Conservation (phyloP, 345 rosid species). For the Citrus australasica region DNA sequence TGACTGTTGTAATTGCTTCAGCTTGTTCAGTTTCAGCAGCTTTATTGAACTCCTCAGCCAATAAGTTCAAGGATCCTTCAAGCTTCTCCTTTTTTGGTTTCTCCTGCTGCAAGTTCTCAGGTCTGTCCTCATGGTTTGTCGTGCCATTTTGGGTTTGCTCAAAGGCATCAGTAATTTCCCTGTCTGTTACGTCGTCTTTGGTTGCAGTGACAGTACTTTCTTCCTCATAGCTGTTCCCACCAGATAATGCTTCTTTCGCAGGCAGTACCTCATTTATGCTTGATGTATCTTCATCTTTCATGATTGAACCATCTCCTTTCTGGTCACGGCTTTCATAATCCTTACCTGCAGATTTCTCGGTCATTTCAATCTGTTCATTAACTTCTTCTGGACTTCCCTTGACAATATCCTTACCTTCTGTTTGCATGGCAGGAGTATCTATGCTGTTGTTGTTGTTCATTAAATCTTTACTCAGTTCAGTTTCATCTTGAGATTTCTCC, state of each 20-base stretch:
- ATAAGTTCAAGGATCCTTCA: not conserved
- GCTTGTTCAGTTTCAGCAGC: conserved; percentile 7
- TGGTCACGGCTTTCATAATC: conserved; percentile 1
- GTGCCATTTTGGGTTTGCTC: conserved; percentile 6
- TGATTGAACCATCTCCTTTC: not conserved
- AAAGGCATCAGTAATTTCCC: not conserved
- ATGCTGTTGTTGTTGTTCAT: not conserved
- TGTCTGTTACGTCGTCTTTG: conserved; percentile 1
- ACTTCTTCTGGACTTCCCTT: conserved; percentile 4
- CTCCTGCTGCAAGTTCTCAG: conserved; percentile 3
- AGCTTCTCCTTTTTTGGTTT: conserved; percentile 17
- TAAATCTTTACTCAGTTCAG: conserved; percentile 6
- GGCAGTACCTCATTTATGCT: not conserved
- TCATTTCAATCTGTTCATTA: not conserved
- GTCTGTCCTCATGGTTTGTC: not conserved
- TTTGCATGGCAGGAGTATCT: not conserved
- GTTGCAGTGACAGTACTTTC: not conserved
- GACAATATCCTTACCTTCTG: conserved; percentile 2
- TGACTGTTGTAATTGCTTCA: not conserved
- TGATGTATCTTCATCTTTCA: not conserved
- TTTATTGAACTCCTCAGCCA: conserved; percentile 6
- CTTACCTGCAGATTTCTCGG: conserved; percentile 2
- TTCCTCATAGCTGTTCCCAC: not conserved
- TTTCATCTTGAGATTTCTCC: not conserved
- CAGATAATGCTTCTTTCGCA: conserved; percentile 3